Conservation (phyloP, 306 rosid genomes). For the Lotus japonicus region DNA sequence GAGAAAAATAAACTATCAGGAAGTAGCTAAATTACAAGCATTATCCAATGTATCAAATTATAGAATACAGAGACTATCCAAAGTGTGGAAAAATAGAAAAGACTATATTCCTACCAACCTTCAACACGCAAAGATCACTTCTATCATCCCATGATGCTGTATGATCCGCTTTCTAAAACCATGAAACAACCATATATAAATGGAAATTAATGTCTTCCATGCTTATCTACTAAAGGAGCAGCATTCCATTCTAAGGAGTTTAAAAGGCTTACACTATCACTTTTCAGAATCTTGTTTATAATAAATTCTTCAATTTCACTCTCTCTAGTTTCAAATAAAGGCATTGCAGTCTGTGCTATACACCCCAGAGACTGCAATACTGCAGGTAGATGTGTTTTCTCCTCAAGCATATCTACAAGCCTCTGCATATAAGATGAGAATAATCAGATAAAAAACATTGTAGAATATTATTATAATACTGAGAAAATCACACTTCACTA, state of each 20-base stretch:
- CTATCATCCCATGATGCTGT: conserved; percentile 56
- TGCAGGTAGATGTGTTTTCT: no score
- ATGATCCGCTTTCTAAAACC: conserved; percentile 52
- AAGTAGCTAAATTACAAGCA: neutral
- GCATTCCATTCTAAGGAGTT: neutral
- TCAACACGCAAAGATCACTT: conserved; percentile 72
- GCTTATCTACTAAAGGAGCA: conserved; percentile 19
- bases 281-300: no score
- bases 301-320: no score
- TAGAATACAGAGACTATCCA: neutral
- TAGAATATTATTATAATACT: conserved; percentile 2
- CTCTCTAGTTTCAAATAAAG: no score
- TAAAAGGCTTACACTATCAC: no score
- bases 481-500: neutral
- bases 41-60: neutral
- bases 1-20: neutral
- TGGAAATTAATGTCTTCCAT: conserved; percentile 10
- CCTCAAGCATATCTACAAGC: conserved; percentile 91
- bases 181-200: conserved; percentile 19
- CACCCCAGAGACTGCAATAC: no score
- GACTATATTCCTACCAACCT: conserved; percentile 43
- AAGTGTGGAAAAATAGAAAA: neutral
- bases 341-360: no score
- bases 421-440: conserved; percentile 43
- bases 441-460: conserved; percentile 11